A percentile compares a stretch with the other conserved stretches of the same genome.
Conservation (phyloP, 192 early-diverging fungal genomes). For the Chytriomyces sp. region DNA sequence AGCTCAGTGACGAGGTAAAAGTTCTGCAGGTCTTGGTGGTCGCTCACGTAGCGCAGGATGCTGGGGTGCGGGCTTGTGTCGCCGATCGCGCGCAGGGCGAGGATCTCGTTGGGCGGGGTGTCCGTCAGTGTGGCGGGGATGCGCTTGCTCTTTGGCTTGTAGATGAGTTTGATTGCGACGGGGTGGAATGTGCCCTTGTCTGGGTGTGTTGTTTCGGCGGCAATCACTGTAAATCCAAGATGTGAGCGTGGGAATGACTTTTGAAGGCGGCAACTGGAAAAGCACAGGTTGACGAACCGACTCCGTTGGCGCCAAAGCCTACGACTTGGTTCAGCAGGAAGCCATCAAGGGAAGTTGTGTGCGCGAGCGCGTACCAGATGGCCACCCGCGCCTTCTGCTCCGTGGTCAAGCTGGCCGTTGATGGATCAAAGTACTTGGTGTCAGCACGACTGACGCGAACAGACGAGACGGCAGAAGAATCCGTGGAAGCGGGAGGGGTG, state of each 20-base stretch:
- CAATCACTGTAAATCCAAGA: neutral
- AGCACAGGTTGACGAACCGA: constrained; percentile 7
- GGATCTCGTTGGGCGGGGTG: neutral
- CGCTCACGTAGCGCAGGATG: neutral
- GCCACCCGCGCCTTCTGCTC: constrained; percentile 2
- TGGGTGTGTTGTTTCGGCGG: neutral
- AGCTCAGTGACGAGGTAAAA: constrained; percentile 14
- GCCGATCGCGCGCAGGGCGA: neutral
- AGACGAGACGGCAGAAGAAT: too few species aligned
- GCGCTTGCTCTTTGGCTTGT: neutral
- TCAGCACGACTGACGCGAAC: too few species aligned
- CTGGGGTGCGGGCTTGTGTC: neutral
- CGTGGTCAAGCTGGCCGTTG: too few species aligned
- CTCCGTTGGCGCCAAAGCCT: constrained; percentile 18
- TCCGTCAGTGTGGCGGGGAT: neutral
- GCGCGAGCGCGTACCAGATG: neutral
- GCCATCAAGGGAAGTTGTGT: neutral
- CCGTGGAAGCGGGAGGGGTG: too few species aligned
- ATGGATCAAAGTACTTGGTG: too few species aligned
- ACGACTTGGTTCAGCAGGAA: neutral
- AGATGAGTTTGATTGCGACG: constrained; percentile 18
- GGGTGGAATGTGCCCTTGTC: neutral
- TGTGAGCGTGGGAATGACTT: too few species aligned
- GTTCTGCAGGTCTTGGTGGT: constrained; percentile 5
- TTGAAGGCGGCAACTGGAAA: too few species aligned